Evolutionary conservation across 2,329 filamentous ascomycete genomes (phyloP).

Genomic region (Fusarium sp.): DNA sequence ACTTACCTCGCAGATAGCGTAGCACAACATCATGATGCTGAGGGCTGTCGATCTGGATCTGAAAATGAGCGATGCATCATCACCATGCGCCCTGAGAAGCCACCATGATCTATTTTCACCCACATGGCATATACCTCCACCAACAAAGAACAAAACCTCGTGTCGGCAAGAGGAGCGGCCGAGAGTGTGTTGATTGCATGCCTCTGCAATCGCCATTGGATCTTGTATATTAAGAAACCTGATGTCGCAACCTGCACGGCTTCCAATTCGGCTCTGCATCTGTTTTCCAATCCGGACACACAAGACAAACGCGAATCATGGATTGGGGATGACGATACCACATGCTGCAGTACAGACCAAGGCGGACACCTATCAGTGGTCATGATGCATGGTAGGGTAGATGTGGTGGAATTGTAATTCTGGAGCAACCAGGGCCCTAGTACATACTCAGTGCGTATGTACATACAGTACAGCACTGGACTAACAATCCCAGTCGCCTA

Average conservation of each 20-base stretch:
- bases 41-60: conserved; percentile 7
- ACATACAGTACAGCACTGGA: conserved; percentile 5
- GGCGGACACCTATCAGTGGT: background rate
- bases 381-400: background rate
- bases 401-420: conserved; percentile 5
- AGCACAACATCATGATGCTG: background rate
- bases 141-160: conserved; percentile 15
- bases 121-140: conserved; percentile 11
- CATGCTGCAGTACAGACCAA: background rate
- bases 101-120: conserved; percentile 3
- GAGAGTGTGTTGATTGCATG: conserved; percentile 9
- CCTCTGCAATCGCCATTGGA: conserved; percentile 14
- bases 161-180: background rate
- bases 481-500: conserved; percentile 7
- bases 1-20: background rate
- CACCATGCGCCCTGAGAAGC: conserved; percentile 9
- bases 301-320: conserved; percentile 4
- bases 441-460: background rate
- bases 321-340: background rate
- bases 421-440: conserved; percentile 23
- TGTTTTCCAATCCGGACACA: background rate
- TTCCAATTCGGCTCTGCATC: conserved; percentile 19
- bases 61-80: conserved; percentile 7
- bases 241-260: conserved; percentile 16
- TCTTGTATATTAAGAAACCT: background rate